Evolutionary conservation across 371 early-diverging fungal genomes (phyloP).

Genomic region (Mucor lusitanicus): DNA sequence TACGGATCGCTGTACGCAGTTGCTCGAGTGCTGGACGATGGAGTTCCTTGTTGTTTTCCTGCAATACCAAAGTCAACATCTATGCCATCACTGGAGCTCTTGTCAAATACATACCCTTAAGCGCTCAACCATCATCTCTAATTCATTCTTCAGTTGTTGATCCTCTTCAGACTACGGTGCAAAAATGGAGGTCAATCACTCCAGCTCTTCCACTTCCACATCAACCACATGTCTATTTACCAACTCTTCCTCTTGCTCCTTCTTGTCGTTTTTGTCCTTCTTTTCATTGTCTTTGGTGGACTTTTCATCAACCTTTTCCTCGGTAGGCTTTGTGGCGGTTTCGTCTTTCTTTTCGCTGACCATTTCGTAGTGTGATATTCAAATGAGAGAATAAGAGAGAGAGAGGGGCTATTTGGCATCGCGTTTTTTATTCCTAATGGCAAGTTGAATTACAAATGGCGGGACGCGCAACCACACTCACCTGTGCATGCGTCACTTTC

Average conservation of each 20-base stretch:
- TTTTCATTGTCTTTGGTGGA: conserved; percentile 21
- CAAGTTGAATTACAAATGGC: conserved; percentile 1
- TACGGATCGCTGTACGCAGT: conserved; percentile 86
- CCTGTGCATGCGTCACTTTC: conserved; percentile 3
- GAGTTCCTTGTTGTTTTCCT: conserved; percentile 75
- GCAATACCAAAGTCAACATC: neutral
- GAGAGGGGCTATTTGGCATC: neutral
- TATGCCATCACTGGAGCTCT: neutral
- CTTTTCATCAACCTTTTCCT: conserved; percentile 31
- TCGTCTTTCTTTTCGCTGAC: conserved; percentile 30
- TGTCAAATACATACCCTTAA: conserved; percentile 60
- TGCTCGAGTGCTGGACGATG: conserved; percentile 87
- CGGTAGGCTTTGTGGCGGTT: conserved; percentile 11
- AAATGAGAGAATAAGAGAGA: conserved; percentile 5
- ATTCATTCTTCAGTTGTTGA: conserved; percentile 87
- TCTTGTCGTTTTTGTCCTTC: conserved; percentile 45
- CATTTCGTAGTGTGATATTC: conserved; percentile 9
- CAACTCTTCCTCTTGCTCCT: conserved; percentile 53
- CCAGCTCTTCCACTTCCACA: neutral
- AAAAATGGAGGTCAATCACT: neutral
- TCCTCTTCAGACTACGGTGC: conserved; percentile 91
- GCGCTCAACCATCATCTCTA: conserved; percentile 92
- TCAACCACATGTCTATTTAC: conserved; percentile 19
- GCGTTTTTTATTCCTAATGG: conserved; percentile 7
- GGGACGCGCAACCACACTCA: conserved; percentile 17